Evolutionary conservation across 2,329 filamentous ascomycete genomes (phyloP).

Genomic region (Aspergillus piperis): DNA sequence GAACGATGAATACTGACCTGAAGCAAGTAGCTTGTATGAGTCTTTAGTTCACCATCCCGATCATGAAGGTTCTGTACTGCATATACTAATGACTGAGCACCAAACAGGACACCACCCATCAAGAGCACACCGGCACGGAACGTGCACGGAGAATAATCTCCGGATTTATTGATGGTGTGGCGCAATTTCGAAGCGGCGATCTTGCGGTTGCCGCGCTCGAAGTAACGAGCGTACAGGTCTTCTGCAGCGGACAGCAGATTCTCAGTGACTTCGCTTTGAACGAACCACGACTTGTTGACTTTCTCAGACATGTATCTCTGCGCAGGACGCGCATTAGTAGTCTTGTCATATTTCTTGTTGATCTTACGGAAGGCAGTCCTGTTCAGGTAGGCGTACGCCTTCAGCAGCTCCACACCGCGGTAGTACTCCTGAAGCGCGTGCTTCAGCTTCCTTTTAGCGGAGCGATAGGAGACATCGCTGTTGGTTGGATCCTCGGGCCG

Average conservation of each 20-base stretch:
- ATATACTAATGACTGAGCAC: slow-evolving; percentile 65
- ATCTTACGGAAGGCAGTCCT: slow-evolving; percentile 94
- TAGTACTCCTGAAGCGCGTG: slow-evolving; percentile 91
- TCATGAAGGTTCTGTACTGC: slow-evolving; percentile 56
- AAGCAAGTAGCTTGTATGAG: slow-evolving; percentile 68
- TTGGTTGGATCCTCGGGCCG: slow-evolving; percentile 47
- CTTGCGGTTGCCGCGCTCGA: slow-evolving; percentile 91
- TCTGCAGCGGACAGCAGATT: slow-evolving; percentile 78
- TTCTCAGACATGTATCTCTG: slow-evolving; percentile 87
- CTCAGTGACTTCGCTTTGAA: slow-evolving; percentile 82
- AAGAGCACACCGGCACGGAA: slow-evolving; percentile 67
- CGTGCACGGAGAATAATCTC: slow-evolving; percentile 60
- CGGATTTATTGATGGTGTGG: slow-evolving; percentile 62
- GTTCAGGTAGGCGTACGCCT: slow-evolving; percentile 87
- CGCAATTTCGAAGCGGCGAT: slow-evolving; percentile 85
- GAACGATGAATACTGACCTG: slow-evolving; percentile 49
- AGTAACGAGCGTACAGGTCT: slow-evolving; percentile 91
- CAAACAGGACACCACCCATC: slow-evolving; percentile 67
- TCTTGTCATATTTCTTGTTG: slow-evolving; percentile 98
- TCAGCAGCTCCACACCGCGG: slow-evolving; percentile 84
- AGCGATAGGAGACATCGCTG: slow-evolving; percentile 72
- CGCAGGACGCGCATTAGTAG: slow-evolving; percentile 73
- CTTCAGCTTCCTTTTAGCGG: slow-evolving; percentile 89
- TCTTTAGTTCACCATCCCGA: slow-evolving; percentile 50
- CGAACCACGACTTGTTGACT: slow-evolving; percentile 88